A percentile compares a stretch with the other conserved stretches of the same genome.
Evolutionary conservation across 1,139 yeast species (phyloP).

Genomic region (Hanseniaspora gamundiae): DNA sequence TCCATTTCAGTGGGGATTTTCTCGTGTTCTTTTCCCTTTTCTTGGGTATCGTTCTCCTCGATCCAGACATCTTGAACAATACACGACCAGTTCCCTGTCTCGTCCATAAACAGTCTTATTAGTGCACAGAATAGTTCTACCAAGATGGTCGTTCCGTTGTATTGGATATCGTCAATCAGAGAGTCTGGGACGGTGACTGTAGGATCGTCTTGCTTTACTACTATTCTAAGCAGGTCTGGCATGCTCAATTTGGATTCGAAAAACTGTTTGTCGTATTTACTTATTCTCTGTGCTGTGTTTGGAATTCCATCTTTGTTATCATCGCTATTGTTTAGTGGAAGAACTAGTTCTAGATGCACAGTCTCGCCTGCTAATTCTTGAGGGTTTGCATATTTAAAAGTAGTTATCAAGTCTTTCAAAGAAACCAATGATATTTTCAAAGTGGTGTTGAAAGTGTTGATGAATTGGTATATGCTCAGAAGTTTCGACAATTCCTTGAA

Average conservation of each 20-base stretch:
- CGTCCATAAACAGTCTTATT: constrained; percentile 20
- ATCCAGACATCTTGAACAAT: constrained; percentile 24
- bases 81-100: constrained; percentile 25
- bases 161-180: constrained; percentile 19
- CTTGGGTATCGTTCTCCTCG: constrained; percentile 9
- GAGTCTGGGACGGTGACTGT: not conserved
- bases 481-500: constrained; percentile 15
- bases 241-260: not conserved
- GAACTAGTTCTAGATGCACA: constrained; percentile 10
- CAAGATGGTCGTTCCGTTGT: constrained; percentile 17
- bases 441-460: constrained; percentile 18
- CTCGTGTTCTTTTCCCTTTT: constrained; percentile 10
- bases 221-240: not conserved
- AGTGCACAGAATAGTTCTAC: constrained; percentile 20
- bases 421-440: constrained; percentile 18
- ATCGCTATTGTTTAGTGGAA: constrained; percentile 24
- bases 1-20: constrained; percentile 25
- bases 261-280: not conserved
- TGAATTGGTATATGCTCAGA: constrained; percentile 21
- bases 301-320: constrained; percentile 24
- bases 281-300: constrained; percentile 9
- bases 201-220: not conserved
- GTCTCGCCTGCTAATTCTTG: constrained; percentile 19
- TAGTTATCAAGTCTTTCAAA: constrained; percentile 20
- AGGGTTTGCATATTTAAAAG: constrained; percentile 21